Percentiles rank a stretch among this genome's conserved stretches.
These are phyloP conservation scores for Eutrema japonicum DNA, from an alignment of 345 rosid genomes.

Conservation along the genomic window DNA sequence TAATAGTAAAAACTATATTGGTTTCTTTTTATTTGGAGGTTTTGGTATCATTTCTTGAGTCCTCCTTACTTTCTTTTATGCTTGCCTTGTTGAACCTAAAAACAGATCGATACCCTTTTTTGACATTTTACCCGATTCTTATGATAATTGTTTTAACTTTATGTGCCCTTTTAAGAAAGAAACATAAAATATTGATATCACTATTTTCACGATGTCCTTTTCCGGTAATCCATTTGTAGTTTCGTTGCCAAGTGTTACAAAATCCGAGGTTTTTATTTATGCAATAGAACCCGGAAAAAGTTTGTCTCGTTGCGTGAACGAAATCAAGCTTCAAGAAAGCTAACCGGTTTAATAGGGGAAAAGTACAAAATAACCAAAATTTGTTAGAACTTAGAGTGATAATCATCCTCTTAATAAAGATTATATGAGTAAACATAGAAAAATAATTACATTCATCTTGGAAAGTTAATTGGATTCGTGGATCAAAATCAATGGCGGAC, in stretches of 20 bases:
- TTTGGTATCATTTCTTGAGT: constrained; percentile 37
- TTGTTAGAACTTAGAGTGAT: neutral
- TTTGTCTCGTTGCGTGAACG: constrained; percentile 40
- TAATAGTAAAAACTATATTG: no score
- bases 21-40: constrained; percentile 3
- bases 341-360: constrained; percentile 27
- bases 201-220: constrained; percentile 31
- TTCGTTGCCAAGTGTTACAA: constrained; percentile 27
- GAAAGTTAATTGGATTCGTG: neutral
- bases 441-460: neutral
- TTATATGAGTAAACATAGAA: neutral
- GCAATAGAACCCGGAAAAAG: constrained; percentile 36
- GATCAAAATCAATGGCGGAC: neutral
- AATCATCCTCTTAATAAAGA: no score
- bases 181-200: neutral
- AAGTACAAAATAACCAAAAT: neutral
- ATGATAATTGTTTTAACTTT: constrained; percentile 29
- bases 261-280: constrained; percentile 35
- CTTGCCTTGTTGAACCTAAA: constrained; percentile 41
- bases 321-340: constrained; percentile 21
- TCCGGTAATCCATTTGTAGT: constrained; percentile 6
- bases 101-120: constrained; percentile 37
- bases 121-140: constrained; percentile 29
- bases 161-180: neutral
- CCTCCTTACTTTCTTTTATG: constrained; percentile 40